phyloP scores from a whole-genome alignment of 352 stramenopile genomes.

The Plasmopara viticola region DNA sequence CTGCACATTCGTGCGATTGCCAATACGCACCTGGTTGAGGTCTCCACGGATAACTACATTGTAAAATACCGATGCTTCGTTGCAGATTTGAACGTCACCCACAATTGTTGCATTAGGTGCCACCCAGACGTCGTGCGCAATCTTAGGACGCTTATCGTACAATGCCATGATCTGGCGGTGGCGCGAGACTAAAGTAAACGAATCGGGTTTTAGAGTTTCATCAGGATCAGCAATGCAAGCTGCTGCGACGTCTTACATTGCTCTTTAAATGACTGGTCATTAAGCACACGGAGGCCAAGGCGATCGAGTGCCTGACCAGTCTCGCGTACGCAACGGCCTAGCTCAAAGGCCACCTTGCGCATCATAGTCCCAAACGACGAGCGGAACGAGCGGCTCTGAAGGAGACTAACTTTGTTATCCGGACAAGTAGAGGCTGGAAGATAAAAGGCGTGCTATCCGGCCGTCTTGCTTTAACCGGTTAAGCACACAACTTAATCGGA shows the following conservation, averaged over 20 bases:
- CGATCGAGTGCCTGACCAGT: conserved; percentile 95
- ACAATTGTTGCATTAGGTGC: conserved; percentile 95
- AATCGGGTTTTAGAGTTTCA: not conserved
- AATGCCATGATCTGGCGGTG: conserved; percentile 91
- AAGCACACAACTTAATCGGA: not conserved
- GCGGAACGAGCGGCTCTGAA: conserved; percentile 14
- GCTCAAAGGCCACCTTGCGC: conserved; percentile 84
- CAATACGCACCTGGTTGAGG: conserved; percentile 90
- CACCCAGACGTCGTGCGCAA: conserved; percentile 91
- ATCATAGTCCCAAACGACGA: conserved; percentile 50
- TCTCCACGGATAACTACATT: conserved; percentile 93
- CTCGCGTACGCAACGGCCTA: conserved; percentile 92
- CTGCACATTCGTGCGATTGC: conserved; percentile 95
- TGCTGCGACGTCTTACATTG: conserved; percentile 54
- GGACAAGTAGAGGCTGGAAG: conserved; percentile 1
- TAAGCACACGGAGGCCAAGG: conserved; percentile 85
- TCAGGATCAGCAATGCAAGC: not conserved
- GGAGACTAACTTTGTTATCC: conserved; percentile 37
- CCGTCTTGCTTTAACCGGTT: conserved; percentile 9
- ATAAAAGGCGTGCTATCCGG: not conserved
- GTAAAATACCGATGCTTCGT: conserved; percentile 95
- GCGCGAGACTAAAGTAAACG: conserved; percentile 69
- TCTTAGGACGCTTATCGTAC: conserved; percentile 88
- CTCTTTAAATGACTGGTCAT: conserved; percentile 85
- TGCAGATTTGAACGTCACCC: conserved; percentile 92